Conservation (phyloP, 805 yeast genomes). For the Blastobotrys americana region DNA sequence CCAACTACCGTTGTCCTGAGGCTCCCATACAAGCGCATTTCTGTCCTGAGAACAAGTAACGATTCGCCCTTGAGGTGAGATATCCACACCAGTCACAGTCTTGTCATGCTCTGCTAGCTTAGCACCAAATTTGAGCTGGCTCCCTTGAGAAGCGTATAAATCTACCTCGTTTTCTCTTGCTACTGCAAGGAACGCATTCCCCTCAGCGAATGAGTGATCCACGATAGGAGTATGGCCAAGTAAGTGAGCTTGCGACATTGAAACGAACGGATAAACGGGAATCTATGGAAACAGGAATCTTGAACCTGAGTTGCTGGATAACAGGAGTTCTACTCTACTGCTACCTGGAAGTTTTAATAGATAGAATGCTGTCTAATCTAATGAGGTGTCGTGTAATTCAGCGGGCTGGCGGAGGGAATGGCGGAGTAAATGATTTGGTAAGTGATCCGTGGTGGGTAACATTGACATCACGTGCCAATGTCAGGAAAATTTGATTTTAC, state of each 20-base stretch:
- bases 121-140: conserved; percentile 56
- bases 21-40: conserved; percentile 95
- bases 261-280: neutral
- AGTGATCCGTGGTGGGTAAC: no score
- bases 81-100: conserved; percentile 89
- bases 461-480: no score
- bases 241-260: conserved; percentile 17
- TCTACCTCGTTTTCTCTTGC: conserved; percentile 74
- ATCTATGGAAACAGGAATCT: no score
- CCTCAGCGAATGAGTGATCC: conserved; percentile 81
- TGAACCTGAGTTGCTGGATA: conserved; percentile 1
- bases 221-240: conserved; percentile 82
- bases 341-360: neutral
- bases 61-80: conserved; percentile 79
- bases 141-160: conserved; percentile 51
- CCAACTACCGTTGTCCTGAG: conserved; percentile 50
- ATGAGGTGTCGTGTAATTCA: no score
- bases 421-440: no score
- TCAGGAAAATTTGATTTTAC: no score
- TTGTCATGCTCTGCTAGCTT: conserved; percentile 81
- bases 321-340: conserved; percentile 35
- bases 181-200: conserved; percentile 61
- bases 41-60: conserved; percentile 97
- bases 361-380: no score
- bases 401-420: no score